Evolutionary conservation across 1,284 basidiomycete species (phyloP), one percentile per base, ranked within the genome.

Genomic region (Trametes polyzona): DNA sequence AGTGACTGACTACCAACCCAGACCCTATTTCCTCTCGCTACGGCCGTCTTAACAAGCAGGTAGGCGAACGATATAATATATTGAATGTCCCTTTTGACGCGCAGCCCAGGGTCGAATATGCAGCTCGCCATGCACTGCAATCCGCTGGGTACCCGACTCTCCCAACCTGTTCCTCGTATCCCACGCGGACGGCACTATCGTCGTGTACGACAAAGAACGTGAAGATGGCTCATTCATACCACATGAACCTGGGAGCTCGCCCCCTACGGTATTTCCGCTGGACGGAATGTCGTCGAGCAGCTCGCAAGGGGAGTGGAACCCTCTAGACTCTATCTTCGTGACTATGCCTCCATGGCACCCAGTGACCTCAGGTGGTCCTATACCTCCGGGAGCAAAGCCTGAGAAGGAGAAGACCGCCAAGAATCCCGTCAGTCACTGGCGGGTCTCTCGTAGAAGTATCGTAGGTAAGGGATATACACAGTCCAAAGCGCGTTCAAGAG

Each of bases 141-240:
- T 98, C 37, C 85, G 88, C 63, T 98, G 96, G 91, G 91, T 97
- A 8, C 95, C 95, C 1, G 83, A 84, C 4, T 93, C 92, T 0
- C 79, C 88, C 0, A 90, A 90, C 51, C 82, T 96, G 21, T 96
- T 98, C 70, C 81, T 96, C 37, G 93, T 90, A n/a, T 90, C 93
- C 2, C 93, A 97, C 69, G 89, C 88, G 14, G 93, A 98, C 67
- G 95, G 95, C 2, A 88, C 90, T 7, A 87, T 96, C 58, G 81
- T 95, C 33, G 82, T 95, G 21, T 96, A 93, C 68, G 94, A 96
- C 71, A 91, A 89, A 65, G 92, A 95, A 65, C 87, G 92, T 29
- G 94, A 96, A 56, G 95, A 97, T 65, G 90, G 91, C 3, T 67
- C 77, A 4, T 92, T 93, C 66, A 80, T 76, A 2, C 81, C 86